Evolutionary conservation across 2,329 filamentous ascomycete genomes (phyloP).

Genomic region (Ophiosphaerella narmari): DNA sequence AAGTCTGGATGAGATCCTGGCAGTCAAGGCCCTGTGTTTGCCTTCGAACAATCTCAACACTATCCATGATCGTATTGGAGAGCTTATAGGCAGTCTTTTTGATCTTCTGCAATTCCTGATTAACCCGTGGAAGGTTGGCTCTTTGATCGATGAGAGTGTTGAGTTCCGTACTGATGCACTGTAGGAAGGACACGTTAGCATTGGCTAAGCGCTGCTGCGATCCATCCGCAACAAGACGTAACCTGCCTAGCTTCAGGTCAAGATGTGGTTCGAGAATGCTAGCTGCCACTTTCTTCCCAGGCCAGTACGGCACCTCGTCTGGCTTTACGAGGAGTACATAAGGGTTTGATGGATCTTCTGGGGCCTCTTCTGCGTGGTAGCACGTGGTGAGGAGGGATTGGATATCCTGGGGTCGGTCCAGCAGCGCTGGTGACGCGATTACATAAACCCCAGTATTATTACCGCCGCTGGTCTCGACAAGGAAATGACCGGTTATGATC

Average conservation of each 20-base stretch:
- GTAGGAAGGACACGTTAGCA: constrained; percentile 77
- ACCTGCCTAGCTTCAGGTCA: constrained; percentile 83
- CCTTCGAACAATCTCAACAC: constrained; percentile 86
- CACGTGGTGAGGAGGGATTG: constrained; percentile 82
- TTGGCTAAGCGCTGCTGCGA: constrained; percentile 77
- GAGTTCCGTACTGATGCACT: constrained; percentile 80
- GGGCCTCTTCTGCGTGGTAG: constrained; percentile 69
- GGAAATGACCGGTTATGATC: constrained; percentile 81
- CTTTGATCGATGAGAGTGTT: constrained; percentile 90
- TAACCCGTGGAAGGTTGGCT: constrained; percentile 91
- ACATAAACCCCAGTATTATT: constrained; percentile 75
- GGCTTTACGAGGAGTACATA: constrained; percentile 86
- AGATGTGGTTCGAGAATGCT: constrained; percentile 76
- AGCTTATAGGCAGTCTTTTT: constrained; percentile 95
- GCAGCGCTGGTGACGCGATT: constrained; percentile 80
- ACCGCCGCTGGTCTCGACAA: constrained; percentile 73
- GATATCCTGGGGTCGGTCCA: constrained; percentile 77
- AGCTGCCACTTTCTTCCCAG: constrained; percentile 73
- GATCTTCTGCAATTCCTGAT: constrained; percentile 87
- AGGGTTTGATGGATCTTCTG: constrained; percentile 76
- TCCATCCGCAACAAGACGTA: constrained; percentile 86
- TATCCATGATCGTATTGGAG: constrained; percentile 98
- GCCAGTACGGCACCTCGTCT: constrained; percentile 79
- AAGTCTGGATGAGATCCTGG: constrained; percentile 95
- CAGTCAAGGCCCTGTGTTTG: constrained; percentile 85